These are phyloP conservation scores for Hypoxylon sp. DNA, from an alignment of 2,329 filamentous ascomycete species.

Conservation along the genomic window DNA sequence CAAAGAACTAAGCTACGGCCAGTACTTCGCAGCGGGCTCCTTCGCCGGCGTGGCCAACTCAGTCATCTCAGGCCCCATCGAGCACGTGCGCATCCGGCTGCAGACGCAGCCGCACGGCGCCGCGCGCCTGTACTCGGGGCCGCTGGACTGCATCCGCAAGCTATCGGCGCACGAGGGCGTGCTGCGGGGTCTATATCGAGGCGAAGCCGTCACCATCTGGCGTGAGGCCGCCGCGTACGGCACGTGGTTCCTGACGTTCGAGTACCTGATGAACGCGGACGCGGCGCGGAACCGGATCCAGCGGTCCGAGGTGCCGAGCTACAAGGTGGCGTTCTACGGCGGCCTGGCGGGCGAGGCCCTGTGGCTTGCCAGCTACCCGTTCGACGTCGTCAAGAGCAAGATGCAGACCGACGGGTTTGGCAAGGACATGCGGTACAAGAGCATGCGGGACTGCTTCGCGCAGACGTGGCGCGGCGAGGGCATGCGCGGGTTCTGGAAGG, in stretches of 20 bases:
- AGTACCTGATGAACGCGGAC: slow-evolving; percentile 95
- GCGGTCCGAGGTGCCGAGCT: slow-evolving; percentile 82
- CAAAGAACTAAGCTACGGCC: slow-evolving; percentile 77
- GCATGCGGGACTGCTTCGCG: slow-evolving; percentile 90
- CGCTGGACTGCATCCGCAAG: slow-evolving; percentile 91
- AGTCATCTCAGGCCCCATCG: slow-evolving; percentile 89
- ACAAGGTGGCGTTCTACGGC: slow-evolving; percentile 93
- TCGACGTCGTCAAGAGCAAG: slow-evolving; percentile 99
- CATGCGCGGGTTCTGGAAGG: slow-evolving; percentile 91
- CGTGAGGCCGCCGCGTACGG: slow-evolving; percentile 97
- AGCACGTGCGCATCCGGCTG: slow-evolving; percentile 95
- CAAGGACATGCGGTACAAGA: slow-evolving; percentile 76
- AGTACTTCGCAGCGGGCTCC: slow-evolving; percentile 92
- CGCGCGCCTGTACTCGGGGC: slow-evolving; percentile 82
- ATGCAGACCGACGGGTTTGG: slow-evolving; percentile 99
- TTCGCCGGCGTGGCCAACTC: slow-evolving; percentile 95
- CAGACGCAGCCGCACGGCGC: slow-evolving; percentile 96
- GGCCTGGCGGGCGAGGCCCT: slow-evolving; percentile 93
- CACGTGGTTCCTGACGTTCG: slow-evolving; percentile 93
- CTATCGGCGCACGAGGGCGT: slow-evolving; percentile 74
- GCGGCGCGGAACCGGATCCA: slow-evolving; percentile 81
- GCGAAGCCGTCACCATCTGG: slow-evolving; percentile 85
- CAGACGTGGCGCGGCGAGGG: slow-evolving; percentile 87
- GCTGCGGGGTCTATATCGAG: slow-evolving; percentile 84
- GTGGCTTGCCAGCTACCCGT: slow-evolving; percentile 93